Evolutionary conservation across 176 grass and related monocot species (phyloP), one percentile per base, ranked within the genome.

Genomic region (Oryza punctata): DNA sequence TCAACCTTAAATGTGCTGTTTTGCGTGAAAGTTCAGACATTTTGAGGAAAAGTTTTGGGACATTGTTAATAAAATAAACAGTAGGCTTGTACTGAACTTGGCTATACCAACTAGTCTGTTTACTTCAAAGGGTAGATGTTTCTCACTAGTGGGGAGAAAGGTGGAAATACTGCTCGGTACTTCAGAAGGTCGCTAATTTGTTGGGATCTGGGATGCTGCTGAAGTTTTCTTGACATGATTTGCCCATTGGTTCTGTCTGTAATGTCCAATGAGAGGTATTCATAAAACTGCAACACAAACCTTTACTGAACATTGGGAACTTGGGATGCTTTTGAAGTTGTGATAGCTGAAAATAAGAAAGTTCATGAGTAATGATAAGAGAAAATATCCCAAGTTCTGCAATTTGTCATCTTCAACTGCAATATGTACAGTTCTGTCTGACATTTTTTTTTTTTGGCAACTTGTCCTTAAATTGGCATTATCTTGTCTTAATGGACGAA

Each of bases 201-300:
- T 65, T 44, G 26, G 19, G 28, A 64, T 70, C 15, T 38, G 1
- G 43, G 15, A 61, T 77, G 23, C 32, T 32, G 68, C 52, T 23
- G 63, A 45, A 66, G 23, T 67, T 83, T 21, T 81, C 24, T 78
- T 67, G 32, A 59, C 19, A 83, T 46, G 26, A 70, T 35, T 82
- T n/a, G 10, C 47, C 10, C 46, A 24, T 28, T 2, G 33, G 24
- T 23, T 54, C 50, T 29, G 1, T 45, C 24, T 78, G 13, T 84
- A 47, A 12, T 67, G 14, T 68, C 71, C 28, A 49, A 33, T 26
- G 47, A 45, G 44, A 72, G 41, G 33, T 72, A 44, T 65, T 50
- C n/a, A 61, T 57, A 57, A 81, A 82, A 50, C 41, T 82, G 52
- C 52, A 71, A 65, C 24, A 44, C 60, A 47, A 47, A 30, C 72